These are phyloP conservation scores for Phragmites australis DNA, from an alignment of 176 grass and related monocot genomes.

Conservation along the genomic window DNA sequence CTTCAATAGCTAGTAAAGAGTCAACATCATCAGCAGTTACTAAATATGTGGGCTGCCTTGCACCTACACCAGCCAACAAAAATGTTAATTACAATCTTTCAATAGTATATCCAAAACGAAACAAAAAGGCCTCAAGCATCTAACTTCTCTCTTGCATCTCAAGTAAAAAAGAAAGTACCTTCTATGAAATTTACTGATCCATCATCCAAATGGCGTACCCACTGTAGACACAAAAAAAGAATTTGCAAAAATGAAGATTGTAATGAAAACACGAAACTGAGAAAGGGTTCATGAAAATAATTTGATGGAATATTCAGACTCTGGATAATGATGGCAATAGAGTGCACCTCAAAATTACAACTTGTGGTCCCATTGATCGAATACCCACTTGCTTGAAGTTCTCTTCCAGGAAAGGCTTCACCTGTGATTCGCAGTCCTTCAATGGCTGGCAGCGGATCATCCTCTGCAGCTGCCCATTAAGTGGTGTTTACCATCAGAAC, in stretches of 20 bases:
- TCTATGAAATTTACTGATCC: conserved; percentile 93
- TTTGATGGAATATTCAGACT: conserved; percentile 2
- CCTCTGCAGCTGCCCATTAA: conserved; percentile 68
- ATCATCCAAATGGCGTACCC: conserved; percentile 91
- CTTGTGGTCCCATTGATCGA: conserved; percentile 92
- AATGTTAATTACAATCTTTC: not conserved
- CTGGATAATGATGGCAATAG: not conserved
- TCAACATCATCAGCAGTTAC: conserved; percentile 98
- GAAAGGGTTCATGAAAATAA: conserved; percentile 6
- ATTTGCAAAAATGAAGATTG: conserved; percentile 42
- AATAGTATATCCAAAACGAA: conserved; percentile 25
- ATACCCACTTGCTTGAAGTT: conserved; percentile 92
- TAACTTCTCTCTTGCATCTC: conserved; percentile 1
- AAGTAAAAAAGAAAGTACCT: conserved; percentile 52
- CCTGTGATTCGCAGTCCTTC: conserved; percentile 86
- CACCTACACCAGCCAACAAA: conserved; percentile 53
- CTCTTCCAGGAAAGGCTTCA: conserved; percentile 89
- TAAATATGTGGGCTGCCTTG: conserved; percentile 84
- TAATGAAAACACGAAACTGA: conserved; percentile 25
- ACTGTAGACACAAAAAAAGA: conserved; percentile 53
- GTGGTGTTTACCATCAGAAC: conserved; percentile 20
- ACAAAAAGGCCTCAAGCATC: conserved; percentile 20
- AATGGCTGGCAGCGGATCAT: conserved; percentile 88
- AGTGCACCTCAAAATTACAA: conserved; percentile 88
- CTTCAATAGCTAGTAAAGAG: conserved; percentile 76